Evolutionary conservation across 2,329 filamentous ascomycete species (phyloP).

Genomic region (Acrocalymma vagum): DNA sequence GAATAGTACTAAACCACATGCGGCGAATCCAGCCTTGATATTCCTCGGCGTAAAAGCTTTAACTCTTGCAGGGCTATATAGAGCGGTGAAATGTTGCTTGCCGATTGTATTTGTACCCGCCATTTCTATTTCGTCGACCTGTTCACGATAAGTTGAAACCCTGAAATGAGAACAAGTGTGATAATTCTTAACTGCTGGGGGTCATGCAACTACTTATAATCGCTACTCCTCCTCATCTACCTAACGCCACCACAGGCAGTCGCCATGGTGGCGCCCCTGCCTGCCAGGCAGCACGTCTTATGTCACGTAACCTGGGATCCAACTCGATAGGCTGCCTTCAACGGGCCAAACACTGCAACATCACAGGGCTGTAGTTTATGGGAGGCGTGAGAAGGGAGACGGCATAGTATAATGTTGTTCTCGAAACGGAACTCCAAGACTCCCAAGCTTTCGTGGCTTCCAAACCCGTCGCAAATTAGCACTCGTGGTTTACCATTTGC

Average conservation of each 20-base stretch:
- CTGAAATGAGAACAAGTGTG: too few species aligned
- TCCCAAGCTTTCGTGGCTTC: constrained; percentile 45
- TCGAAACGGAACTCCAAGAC: constrained; percentile 41
- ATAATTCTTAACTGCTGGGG: too few species aligned
- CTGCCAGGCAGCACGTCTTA: too few species aligned
- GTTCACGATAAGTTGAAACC: constrained; percentile 2
- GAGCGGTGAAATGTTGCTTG: constrained; percentile 3
- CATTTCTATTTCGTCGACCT: neutral
- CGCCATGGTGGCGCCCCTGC: too few species aligned
- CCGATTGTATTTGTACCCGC: neutral
- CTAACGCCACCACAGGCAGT: too few species aligned
- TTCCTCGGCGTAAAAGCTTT: constrained; percentile 30
- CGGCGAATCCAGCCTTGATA: constrained; percentile 31
- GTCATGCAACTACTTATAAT: too few species aligned
- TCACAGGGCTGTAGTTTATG: constrained; percentile 25
- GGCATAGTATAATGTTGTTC: constrained; percentile 31
- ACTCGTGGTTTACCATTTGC: constrained; percentile 41
- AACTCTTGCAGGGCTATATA: constrained; percentile 18
- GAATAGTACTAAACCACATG: constrained; percentile 28
- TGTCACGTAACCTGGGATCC: too few species aligned
- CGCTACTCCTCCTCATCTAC: too few species aligned
- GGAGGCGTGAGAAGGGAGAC: constrained; percentile 18
- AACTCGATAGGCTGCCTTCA: constrained; percentile 21
- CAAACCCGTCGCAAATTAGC: constrained; percentile 48
- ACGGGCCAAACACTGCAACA: constrained; percentile 10